Percentiles rank a stretch among this genome's conserved stretches.
Conservation (phyloP, 495 filamentous ascomycete species). For the Lophiotrema nucula region DNA sequence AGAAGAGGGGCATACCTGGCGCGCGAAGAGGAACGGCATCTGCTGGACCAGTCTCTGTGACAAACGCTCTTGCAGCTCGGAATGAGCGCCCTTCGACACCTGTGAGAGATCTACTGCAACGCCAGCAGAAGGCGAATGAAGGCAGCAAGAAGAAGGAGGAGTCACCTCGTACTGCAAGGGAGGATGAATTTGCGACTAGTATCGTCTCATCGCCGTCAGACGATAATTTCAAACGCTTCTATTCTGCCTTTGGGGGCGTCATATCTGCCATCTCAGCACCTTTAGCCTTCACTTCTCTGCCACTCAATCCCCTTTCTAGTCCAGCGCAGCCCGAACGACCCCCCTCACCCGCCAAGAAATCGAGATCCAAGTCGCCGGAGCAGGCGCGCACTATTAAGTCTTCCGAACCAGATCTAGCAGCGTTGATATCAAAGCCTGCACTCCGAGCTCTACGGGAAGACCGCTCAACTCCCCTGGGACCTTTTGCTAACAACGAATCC, state of each 20-base stretch:
- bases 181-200: not conserved
- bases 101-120: slow-evolving; percentile 19
- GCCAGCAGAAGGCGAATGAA: slow-evolving; percentile 15
- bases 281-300: slow-evolving; percentile 87
- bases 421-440: slow-evolving; percentile 76
- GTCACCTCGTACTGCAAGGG: slow-evolving; percentile 23
- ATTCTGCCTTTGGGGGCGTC: slow-evolving; percentile 79
- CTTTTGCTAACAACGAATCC: slow-evolving; percentile 63
- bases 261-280: slow-evolving; percentile 83
- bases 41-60: slow-evolving; percentile 69
- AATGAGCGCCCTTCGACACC: slow-evolving; percentile 31
- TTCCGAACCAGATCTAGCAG: slow-evolving; percentile 70
- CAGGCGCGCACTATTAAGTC: slow-evolving; percentile 33
- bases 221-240: slow-evolving; percentile 84
- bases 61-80: slow-evolving; percentile 67
- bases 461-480: slow-evolving; percentile 36
- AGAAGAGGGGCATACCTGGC: slow-evolving; percentile 76
- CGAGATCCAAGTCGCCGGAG: slow-evolving; percentile 11
- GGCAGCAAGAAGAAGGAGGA: not conserved
- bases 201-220: slow-evolving; percentile 49
- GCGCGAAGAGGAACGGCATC: slow-evolving; percentile 56
- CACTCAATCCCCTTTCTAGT: slow-evolving; percentile 52
- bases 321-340: slow-evolving; percentile 5
- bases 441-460: slow-evolving; percentile 65
- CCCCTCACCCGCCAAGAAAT: slow-evolving; percentile 5